A percentile compares a stretch with the other conserved stretches of the same genome.
phyloP scores from a whole-genome alignment of 345 rosid genomes.

The Euphorbia lathyris region DNA sequence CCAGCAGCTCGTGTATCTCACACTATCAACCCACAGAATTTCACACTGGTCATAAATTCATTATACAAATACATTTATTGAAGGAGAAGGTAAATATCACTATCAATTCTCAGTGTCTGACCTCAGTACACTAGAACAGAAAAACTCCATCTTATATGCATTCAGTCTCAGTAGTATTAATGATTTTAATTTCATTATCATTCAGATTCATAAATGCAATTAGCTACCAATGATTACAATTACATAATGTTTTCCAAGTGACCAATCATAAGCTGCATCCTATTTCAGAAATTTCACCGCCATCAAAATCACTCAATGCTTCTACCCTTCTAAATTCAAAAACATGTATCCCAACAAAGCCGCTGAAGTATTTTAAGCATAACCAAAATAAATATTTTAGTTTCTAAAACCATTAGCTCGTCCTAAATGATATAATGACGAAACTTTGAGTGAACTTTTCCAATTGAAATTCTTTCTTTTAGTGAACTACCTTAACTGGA shows the following conservation, averaged over 20 bases:
- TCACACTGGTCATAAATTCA: conserved; percentile 15
- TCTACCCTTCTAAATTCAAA: neutral
- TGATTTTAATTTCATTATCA: neutral
- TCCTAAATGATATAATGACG: neutral
- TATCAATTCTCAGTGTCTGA: neutral
- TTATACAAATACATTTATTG: neutral
- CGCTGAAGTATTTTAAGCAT: neutral
- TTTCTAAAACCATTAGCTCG: conserved; percentile 1
- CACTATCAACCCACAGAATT: conserved; percentile 50
- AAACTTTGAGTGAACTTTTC: neutral
- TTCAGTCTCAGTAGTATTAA: neutral
- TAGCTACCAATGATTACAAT: conserved; percentile 1
- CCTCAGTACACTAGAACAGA: neutral
- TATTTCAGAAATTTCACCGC: neutral
- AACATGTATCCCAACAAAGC: neutral
- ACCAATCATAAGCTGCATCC: neutral
- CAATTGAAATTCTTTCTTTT: neutral
- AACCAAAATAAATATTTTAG: neutral
- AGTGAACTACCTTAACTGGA: conserved; percentile 11
- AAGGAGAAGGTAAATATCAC: neutral
- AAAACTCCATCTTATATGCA: neutral
- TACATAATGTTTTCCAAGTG: neutral
- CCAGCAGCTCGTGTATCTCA: conserved; percentile 91
- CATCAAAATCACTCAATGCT: neutral
- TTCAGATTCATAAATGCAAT: conserved; percentile 1